A percentile compares a stretch with the other conserved stretches of the same genome.
Conservation (phyloP, 2,329 filamentous ascomycete species). For the Colletotrichum lupini region DNA sequence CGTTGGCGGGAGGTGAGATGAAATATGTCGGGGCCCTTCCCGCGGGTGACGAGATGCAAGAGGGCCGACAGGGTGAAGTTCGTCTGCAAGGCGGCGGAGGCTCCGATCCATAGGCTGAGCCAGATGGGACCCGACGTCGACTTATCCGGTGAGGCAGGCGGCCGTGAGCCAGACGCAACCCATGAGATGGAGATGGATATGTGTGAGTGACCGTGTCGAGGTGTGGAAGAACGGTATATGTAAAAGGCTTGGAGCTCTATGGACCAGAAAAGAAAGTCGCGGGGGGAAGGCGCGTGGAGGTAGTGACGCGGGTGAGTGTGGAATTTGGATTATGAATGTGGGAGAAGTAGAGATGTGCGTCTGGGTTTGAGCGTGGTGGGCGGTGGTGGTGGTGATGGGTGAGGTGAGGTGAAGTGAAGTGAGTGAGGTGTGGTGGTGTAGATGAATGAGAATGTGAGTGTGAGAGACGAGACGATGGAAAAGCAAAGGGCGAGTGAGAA, state of each 20-base stretch:
- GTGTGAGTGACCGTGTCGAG: not conserved
- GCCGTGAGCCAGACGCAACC: slow-evolving; percentile 17
- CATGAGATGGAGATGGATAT: slow-evolving; percentile 25
- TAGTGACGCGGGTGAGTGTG: not conserved
- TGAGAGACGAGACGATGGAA: slow-evolving; percentile 6
- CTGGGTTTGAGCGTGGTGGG: not conserved
- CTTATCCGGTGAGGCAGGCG: slow-evolving; percentile 11
- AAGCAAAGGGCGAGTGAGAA: slow-evolving; percentile 3
- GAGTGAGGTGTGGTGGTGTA: not conserved
- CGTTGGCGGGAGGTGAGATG: slow-evolving; percentile 14
- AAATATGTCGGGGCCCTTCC: slow-evolving; percentile 34
- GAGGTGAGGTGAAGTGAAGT: no score
- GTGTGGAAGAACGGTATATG: not conserved
- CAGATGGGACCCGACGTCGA: slow-evolving; percentile 1
- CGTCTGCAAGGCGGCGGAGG: slow-evolving; percentile 28
- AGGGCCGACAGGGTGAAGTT: slow-evolving; percentile 31
- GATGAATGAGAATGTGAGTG: slow-evolving; percentile 3
- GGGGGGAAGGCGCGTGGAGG: slow-evolving; percentile 1
- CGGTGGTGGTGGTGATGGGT: not conserved
- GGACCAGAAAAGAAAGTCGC: not conserved
- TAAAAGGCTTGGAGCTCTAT: not conserved
- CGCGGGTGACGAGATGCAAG: slow-evolving; percentile 32
- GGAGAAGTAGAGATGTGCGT: not conserved
- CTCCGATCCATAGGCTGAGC: slow-evolving; percentile 27
- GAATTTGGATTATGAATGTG: slow-evolving; percentile 19